Percentiles rank a stretch among this genome's conserved stretches.
phyloP scores from a whole-genome alignment of 2,329 filamentous ascomycete species.

The Cytospora schulzeri region DNA sequence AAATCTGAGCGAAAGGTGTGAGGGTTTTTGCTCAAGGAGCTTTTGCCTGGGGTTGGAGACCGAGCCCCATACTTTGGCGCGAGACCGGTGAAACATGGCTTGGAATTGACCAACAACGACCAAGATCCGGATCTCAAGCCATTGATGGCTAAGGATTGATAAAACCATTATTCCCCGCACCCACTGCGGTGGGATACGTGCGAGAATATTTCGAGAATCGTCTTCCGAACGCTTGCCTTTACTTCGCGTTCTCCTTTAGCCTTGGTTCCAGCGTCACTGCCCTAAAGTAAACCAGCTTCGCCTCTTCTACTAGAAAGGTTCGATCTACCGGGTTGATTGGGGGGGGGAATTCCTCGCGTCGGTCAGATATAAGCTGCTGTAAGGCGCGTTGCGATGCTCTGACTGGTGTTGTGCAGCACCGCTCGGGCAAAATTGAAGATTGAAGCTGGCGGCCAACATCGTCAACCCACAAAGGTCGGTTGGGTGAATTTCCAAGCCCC shows the following conservation, averaged over 20 bases:
- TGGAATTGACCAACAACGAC: background rate
- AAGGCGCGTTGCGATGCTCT: background rate
- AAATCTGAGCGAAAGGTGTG: background rate
- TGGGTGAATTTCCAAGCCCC: background rate
- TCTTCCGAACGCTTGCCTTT: background rate
- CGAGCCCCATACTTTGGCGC: background rate
- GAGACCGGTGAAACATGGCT: background rate
- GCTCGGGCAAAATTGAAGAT: background rate
- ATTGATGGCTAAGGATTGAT: background rate
- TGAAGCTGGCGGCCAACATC: background rate
- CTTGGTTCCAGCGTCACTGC: background rate
- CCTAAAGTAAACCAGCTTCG: background rate
- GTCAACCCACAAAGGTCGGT: background rate
- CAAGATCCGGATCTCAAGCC: background rate
- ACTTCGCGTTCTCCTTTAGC: background rate
- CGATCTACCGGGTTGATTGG: background rate
- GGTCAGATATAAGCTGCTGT: background rate
- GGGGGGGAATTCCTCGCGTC: background rate
- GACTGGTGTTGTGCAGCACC: background rate
- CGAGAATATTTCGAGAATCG: background rate
- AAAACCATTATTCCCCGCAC: background rate
- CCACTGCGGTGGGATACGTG: background rate
- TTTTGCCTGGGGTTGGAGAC: background rate
- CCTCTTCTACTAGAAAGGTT: background rate
- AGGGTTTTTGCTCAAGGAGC: background rate